Base-by-base conservation (phyloP, 805 yeast genomes). In the Suhomyces vadensis region DNA sequence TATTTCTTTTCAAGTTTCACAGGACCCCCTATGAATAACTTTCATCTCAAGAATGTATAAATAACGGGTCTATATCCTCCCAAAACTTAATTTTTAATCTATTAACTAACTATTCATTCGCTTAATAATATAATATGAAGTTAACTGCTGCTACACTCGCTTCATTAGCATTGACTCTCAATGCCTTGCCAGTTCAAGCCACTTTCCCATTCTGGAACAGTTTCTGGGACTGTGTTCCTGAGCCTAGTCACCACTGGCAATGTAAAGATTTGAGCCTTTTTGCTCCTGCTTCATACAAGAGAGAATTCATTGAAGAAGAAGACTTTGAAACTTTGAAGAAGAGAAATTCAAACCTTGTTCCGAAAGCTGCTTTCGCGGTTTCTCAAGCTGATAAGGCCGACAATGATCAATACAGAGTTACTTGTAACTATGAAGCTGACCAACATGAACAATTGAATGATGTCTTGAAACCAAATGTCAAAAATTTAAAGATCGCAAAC, bases 351-450 rank as follows among this genome's bases (percentile, higher is more conserved):
- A 16, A 26, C 36, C 31, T 36, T 24, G 52, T 48, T 31, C 64
- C 64, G 24, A 46, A 51, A 35, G 65, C 64, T 38, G 58, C 57
- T 11, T 51, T 61, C 43, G 53, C 50, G 8, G 54, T 61, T 16
- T 56, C 63, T 22, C 54, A 59, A 35, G 60, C 55, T 20, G 52
- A 48, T 35, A 46, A 44, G 35, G 53, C 48, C n/a, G 54, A 42
- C 21, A 57, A 52, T 17, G 59, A 49, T 37, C 43, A 42, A 21
- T 57, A 41, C 50, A 50, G 53, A 36, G 55, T 57, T 25, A 57
- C 54, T 24, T 39, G 51, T 43, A 59, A 61, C 51, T 61, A 56
- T 40, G 52, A 58, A 45, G 49, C 58, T 20, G 55, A 52, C 27
- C 53, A 54, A 36, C 44, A 55, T 41, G 56, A 54, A 31, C 37